Conservation (phyloP, 306 rosid species). For the Pyrus betulifolia region DNA sequence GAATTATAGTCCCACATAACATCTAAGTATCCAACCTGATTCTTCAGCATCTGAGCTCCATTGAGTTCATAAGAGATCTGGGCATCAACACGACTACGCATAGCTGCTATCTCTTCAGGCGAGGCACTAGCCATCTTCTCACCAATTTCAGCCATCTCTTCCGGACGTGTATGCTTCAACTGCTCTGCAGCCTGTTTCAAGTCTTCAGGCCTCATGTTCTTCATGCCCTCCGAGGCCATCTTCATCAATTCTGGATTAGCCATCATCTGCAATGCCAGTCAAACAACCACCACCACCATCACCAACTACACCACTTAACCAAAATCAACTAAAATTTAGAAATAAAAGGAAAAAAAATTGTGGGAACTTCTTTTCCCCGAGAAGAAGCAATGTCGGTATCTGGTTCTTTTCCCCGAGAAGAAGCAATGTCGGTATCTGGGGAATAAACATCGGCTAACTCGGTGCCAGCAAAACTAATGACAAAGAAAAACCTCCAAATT, state of each 20-base stretch:
- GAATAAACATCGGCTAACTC: too few relatives aligned
- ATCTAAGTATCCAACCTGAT: conserved; percentile 38
- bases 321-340: too few relatives aligned
- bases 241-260: conserved; percentile 79
- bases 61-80: conserved; percentile 57
- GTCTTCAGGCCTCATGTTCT: conserved; percentile 78
- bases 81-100: conserved; percentile 65
- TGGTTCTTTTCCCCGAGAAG: too few relatives aligned
- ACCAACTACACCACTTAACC: neutral
- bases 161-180: conserved; percentile 79
- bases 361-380: too few relatives aligned
- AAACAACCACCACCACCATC: neutral
- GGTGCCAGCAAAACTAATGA: neutral
- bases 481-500: neutral
- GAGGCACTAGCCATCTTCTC: conserved; percentile 78
- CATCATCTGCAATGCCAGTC: conserved; percentile 67
- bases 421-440: too few relatives aligned
- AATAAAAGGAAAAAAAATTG: too few relatives aligned
- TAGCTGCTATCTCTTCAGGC: conserved; percentile 76
- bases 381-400: too few relatives aligned
- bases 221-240: conserved; percentile 96
- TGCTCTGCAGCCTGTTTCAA: conserved; percentile 77
- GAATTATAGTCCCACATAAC: neutral
- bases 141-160: conserved; percentile 92
- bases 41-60: conserved; percentile 85